Evolutionary conservation across 2,329 filamentous ascomycete genomes (phyloP), one percentile per base, ranked within the genome.

Genomic region (Ascochyta rabiei): DNA sequence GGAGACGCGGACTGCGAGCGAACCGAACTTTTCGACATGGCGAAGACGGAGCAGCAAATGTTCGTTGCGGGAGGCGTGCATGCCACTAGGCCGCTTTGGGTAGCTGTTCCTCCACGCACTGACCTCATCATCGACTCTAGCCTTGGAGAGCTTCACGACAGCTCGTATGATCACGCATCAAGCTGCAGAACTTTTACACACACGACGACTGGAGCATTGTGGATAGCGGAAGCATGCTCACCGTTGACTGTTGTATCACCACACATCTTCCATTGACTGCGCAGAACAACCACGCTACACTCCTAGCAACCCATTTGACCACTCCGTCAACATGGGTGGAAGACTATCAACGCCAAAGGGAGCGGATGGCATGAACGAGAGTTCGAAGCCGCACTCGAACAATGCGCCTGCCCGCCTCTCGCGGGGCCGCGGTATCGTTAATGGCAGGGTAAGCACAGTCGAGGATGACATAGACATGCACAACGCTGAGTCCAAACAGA

Each of bases 261-360:
- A 24, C 12, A 15, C 6, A 9, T 16, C 6, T 37, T 40, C 7
- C 18, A 30, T 41, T 45, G 35, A 41, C n/a, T 5, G n/a, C 23
- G 18, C 13, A 23, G 15, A 33, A 10, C 31, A 15, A 45, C 30
- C 13, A 7, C 16, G 23, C 13, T 13, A 30, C 37, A n/a, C 12
- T 6, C 21, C 2, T 9, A 28, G 12, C 21, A 35, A 24, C 15
- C n/a, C 24, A 24, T 24, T 26, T 10, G 12, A 33, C 9, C 3
- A 30, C 23, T 37, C 15, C 47, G 15, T 16, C 41, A 59, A 33
- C 45, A 81, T 81, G 79, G 79, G 79, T 37, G 76, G 76, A 56
- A 75, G 79, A 48, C 69, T 81, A 23, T 80, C 77, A 13, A 74
- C 76, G 59, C 79, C 79, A 28, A 72, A 73, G 23, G 75, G 71